Percentiles rank a stretch among this genome's conserved stretches.
phyloP scores from a whole-genome alignment of 2,329 filamentous ascomycete genomes.

The Colletotrichum cuscutae region DNA sequence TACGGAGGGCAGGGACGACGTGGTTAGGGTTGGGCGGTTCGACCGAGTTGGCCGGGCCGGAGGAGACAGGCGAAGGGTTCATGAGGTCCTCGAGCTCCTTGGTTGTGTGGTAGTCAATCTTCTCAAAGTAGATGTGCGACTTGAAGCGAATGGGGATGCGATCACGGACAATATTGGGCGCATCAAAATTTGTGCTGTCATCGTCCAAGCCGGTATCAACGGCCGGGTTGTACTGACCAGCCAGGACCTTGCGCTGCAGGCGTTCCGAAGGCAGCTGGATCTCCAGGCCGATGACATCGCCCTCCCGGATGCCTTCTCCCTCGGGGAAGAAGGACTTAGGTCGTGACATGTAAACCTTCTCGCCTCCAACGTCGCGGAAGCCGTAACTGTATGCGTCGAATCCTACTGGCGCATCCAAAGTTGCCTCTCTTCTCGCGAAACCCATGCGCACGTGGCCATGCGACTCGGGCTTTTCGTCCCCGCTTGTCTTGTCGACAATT shows the following conservation, averaged over 20 bases:
- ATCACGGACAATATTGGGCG: conserved; percentile 89
- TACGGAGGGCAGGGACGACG: conserved; percentile 78
- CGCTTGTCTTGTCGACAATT: conserved; percentile 58
- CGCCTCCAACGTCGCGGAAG: conserved; percentile 87
- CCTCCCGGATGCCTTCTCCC: conserved; percentile 83
- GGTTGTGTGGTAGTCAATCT: conserved; percentile 86
- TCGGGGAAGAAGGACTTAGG: conserved; percentile 89
- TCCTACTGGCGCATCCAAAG: conserved; percentile 83
- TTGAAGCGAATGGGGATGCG: conserved; percentile 96
- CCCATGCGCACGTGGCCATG: conserved; percentile 83
- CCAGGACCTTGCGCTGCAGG: conserved; percentile 88
- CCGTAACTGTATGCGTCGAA: conserved; percentile 96
- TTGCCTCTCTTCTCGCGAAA: conserved; percentile 84
- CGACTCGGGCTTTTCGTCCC: conserved; percentile 57
- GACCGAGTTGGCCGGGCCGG: conserved; percentile 55
- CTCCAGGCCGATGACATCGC: conserved; percentile 93
- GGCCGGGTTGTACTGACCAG: conserved; percentile 87
- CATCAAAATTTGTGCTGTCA: conserved; percentile 63
- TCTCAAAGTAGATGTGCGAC: conserved; percentile 92
- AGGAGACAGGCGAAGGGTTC: conserved; percentile 69
- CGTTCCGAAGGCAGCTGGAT: conserved; percentile 88
- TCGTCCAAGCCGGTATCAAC: conserved; percentile 75
- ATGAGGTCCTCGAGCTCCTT: conserved; percentile 90
- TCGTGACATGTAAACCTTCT: conserved; percentile 92
- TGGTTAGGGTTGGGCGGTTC: conserved; percentile 79